phyloP scores from a whole-genome alignment of 495 filamentous ascomycete species.

The Aspergillus steynii region DNA sequence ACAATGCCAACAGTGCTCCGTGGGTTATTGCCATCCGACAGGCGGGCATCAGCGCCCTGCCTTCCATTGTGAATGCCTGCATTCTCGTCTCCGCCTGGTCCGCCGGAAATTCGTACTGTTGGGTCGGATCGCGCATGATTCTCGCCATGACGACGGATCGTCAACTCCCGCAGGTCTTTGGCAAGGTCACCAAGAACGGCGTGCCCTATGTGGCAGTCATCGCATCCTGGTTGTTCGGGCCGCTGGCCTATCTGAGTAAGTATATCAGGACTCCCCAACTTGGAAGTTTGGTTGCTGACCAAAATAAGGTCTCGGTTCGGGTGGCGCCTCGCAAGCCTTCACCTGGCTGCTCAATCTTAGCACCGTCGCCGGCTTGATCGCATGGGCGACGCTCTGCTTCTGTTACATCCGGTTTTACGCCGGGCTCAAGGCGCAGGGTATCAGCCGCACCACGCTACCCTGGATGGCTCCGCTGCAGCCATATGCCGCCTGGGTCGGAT shows the following conservation, averaged over 20 bases:
- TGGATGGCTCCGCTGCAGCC: conserved; percentile 63
- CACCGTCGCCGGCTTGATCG: conserved; percentile 59
- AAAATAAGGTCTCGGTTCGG: conserved; percentile 35
- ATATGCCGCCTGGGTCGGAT: conserved; percentile 58
- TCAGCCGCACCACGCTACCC: conserved; percentile 55
- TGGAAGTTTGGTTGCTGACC: not conserved
- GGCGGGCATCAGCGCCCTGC: conserved; percentile 66
- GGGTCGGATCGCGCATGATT: conserved; percentile 40
- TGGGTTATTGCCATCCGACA: conserved; percentile 61
- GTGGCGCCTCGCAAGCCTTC: conserved; percentile 50
- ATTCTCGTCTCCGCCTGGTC: conserved; percentile 68
- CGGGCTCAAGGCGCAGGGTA: conserved; percentile 58
- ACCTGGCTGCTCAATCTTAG: conserved; percentile 62
- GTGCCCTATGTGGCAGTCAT: conserved; percentile 40
- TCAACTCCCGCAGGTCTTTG: conserved; percentile 37
- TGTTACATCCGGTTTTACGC: conserved; percentile 64
- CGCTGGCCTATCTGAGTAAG: conserved; percentile 35
- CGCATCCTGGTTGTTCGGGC: conserved; percentile 33
- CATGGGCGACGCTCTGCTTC: conserved; percentile 59
- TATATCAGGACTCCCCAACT: not conserved
- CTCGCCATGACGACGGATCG: conserved; percentile 38
- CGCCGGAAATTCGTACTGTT: conserved; percentile 60
- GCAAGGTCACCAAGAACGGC: conserved; percentile 31
- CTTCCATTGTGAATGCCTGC: conserved; percentile 74
- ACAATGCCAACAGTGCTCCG: conserved; percentile 47